Percentiles rank a stretch among this genome's conserved stretches.
Conservation (phyloP, 2,329 filamentous ascomycete genomes). For the Nectriaceae sp. region DNA sequence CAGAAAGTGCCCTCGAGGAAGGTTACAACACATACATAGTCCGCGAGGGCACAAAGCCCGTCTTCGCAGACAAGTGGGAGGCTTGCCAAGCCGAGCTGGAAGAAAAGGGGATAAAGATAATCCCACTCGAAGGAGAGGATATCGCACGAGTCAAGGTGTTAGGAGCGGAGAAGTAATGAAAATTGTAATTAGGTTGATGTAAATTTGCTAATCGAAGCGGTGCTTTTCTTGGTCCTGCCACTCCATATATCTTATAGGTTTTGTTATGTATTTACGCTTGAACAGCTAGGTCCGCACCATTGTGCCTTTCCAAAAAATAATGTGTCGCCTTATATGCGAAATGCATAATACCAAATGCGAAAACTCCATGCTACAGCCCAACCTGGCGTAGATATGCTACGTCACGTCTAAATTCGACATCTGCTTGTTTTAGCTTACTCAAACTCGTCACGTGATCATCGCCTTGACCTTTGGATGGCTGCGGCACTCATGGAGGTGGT, state of each 20-base stretch:
- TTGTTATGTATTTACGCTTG: constrained; percentile 25
- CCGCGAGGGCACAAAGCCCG: constrained; percentile 75
- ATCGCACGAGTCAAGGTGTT: constrained; percentile 23
- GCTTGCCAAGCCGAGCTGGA: constrained; percentile 55
- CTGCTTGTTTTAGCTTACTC: too few relatives aligned
- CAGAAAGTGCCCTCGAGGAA: constrained; percentile 72
- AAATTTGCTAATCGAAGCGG: constrained; percentile 14
- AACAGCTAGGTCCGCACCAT: too few relatives aligned
- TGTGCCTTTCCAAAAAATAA: too few relatives aligned
- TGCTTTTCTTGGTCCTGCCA: constrained; percentile 11
- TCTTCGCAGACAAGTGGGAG: constrained; percentile 64
- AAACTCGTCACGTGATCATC: constrained; percentile 18
- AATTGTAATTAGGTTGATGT: constrained; percentile 6
- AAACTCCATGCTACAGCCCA: constrained; percentile 28
- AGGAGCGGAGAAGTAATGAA: neutral
- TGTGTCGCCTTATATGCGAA: constrained; percentile 25
- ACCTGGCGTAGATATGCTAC: constrained; percentile 20
- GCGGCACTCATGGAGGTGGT: constrained; percentile 35
- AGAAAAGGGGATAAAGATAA: constrained; percentile 61
- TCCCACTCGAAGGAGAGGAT: constrained; percentile 40
- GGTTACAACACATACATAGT: constrained; percentile 80
- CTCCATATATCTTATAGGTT: constrained; percentile 18
- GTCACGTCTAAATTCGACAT: constrained; percentile 17
- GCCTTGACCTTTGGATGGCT: constrained; percentile 37
- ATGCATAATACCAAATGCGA: constrained; percentile 24